Base-by-base conservation (phyloP, 164 flowering plant species). In the Kalanchoe fedtschenkoi region DNA sequence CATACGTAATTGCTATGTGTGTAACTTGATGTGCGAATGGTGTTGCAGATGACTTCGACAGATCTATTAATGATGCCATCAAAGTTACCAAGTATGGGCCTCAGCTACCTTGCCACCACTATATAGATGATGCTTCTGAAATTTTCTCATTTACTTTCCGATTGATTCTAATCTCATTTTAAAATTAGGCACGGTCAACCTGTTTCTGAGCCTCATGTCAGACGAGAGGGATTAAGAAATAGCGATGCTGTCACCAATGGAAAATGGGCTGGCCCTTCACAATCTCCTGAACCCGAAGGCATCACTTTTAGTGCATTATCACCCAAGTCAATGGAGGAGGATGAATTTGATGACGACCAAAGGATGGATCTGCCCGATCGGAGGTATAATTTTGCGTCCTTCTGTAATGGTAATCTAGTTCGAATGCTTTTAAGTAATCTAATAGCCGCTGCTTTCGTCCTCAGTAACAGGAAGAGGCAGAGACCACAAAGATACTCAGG, bases 1-100 rank as follows among this genome's bases (percentile, higher is more conserved):
- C 22, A 58, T 33, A 33, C 61, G 10, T 34, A 5, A n/a, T n/a
- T n/a, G n/a, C 61, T 34, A n/a, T 16, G 41, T 58, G 35, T 21
- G 37, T 56, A 58, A 46, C 59, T 63, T 21, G 62, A 61, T 60
- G 34, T n/a, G 32, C 46, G 37, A 60, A 69, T 72, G 42, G 55
- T 71, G 63, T 66, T 79, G 82, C 97, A 95, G 99, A 95, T 86
- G 97, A 86, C 74, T 89, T 63, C 72, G 96, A 86, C 61, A 84
- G 89, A 47, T 91, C 97, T 34, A 91, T 95, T 71, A 91, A 86
- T 51, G 99, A 95, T 79, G 97, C 99, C 43, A 83, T 95, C 74
- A 83, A 95, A 78, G 80, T 84, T 69, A 91, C 97, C 38, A 95
- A 87, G 99, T 95, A 87, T 37, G n/a, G n/a, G n/a, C n/a, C n/a